These are phyloP conservation scores for Aureobasidium sp. DNA, from an alignment of 2,329 filamentous ascomycete species.

Conservation along the genomic window DNA sequence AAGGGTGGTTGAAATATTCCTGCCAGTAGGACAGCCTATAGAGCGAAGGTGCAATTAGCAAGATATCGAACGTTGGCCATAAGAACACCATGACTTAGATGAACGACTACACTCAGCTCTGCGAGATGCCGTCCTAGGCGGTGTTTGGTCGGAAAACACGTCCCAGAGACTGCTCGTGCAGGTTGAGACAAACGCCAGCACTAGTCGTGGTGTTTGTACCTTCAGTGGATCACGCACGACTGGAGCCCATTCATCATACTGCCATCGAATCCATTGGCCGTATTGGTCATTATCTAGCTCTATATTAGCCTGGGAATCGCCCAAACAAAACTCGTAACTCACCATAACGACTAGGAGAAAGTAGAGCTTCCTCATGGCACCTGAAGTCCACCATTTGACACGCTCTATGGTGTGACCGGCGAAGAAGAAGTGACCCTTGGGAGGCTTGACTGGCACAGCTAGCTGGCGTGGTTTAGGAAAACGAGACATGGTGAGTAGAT, in stretches of 20 bases:
- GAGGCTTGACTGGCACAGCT: conserved; percentile 1
- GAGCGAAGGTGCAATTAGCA: too few relatives aligned
- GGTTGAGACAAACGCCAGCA: too few relatives aligned
- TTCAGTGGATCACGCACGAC: too few relatives aligned
- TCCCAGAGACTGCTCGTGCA: too few relatives aligned
- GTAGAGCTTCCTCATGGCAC: neutral
- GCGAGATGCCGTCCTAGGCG: too few relatives aligned
- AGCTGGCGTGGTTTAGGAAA: neutral
- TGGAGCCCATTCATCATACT: conserved; percentile 11
- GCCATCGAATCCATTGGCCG: neutral
- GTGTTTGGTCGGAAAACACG: too few relatives aligned
- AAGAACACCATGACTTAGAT: too few relatives aligned
- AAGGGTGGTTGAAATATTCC: neutral
- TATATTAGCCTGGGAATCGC: too few relatives aligned
- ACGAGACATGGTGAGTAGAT: neutral
- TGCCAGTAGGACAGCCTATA: neutral
- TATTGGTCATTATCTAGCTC: neutral
- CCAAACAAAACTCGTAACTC: neutral
- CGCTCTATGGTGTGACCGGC: neutral
- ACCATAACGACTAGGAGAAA: conserved; percentile 2
- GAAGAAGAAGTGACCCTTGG: conserved; percentile 1
- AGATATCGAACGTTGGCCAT: too few relatives aligned
- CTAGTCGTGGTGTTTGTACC: too few relatives aligned
- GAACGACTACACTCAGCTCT: too few relatives aligned
- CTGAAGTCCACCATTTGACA: neutral